These are phyloP conservation scores for Aphanomyces cochlioides DNA, from an alignment of 352 stramenopile species.

Conservation along the genomic window DNA sequence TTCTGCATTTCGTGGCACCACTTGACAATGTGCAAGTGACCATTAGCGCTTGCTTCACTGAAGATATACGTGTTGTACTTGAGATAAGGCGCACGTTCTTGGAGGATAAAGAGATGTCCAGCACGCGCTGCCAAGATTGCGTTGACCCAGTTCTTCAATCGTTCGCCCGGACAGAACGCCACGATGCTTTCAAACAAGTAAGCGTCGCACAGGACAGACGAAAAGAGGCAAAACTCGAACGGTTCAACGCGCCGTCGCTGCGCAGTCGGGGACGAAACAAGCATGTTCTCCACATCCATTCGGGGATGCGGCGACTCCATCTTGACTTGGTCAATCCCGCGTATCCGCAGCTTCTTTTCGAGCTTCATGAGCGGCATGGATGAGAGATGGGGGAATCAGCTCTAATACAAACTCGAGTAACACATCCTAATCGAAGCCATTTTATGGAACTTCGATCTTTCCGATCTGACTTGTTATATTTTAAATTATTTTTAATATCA, in stretches of 20 bases:
- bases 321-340: constrained; percentile 1
- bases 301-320: constrained; percentile 11
- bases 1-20: constrained; percentile 27
- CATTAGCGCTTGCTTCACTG: constrained; percentile 26
- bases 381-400: constrained; percentile 13
- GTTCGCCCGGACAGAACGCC: constrained; percentile 5
- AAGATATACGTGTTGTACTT: constrained; percentile 31
- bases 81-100: constrained; percentile 13
- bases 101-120: constrained; percentile 24
- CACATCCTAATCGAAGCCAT: constrained; percentile 3
- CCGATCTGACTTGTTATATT: neutral
- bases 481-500: neutral
- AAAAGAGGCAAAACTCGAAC: constrained; percentile 9
- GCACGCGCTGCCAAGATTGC: constrained; percentile 23
- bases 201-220: constrained; percentile 27
- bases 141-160: constrained; percentile 26
- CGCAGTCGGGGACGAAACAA: constrained; percentile 11
- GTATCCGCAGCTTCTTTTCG: constrained; percentile 22
- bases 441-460: neutral
- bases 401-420: neutral
- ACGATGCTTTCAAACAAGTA: constrained; percentile 28
- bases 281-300: constrained; percentile 28
- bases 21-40: constrained; percentile 23
- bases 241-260: neutral
- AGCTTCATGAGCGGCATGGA: constrained; percentile 6